Evolutionary conservation across 1,139 yeast genomes (phyloP).

Genomic region (Hansenula lynferdii): DNA sequence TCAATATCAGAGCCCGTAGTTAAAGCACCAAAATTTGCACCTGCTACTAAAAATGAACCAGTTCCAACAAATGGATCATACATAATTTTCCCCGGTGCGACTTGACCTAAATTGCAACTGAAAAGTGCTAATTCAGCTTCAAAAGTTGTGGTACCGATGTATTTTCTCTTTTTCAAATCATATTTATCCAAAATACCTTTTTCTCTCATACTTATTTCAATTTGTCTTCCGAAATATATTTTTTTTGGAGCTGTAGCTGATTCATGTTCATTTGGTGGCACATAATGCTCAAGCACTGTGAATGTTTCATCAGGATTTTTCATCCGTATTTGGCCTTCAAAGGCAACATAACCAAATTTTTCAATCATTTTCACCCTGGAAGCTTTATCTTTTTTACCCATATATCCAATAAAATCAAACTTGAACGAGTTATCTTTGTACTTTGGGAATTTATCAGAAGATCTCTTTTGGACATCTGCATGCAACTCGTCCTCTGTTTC

Average conservation of each 20-base stretch:
- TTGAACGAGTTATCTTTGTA: conserved; percentile 56
- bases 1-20: conserved; percentile 92
- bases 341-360: conserved; percentile 60
- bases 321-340: conserved; percentile 76
- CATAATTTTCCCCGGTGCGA: conserved; percentile 55
- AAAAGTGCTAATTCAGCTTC: conserved; percentile 85
- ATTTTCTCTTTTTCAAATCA: conserved; percentile 77
- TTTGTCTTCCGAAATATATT: conserved; percentile 73
- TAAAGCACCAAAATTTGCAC: conserved; percentile 78
- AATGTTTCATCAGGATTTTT: conserved; percentile 72
- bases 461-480: conserved; percentile 37
- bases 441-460: conserved; percentile 13
- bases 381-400: conserved; percentile 54
- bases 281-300: conserved; percentile 72
- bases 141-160: conserved; percentile 94
- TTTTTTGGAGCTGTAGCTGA: conserved; percentile 50
- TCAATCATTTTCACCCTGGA: conserved; percentile 66
- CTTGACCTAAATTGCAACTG: conserved; percentile 83
- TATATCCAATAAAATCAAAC: conserved; percentile 75
- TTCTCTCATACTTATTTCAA: conserved; percentile 61
- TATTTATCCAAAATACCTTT: conserved; percentile 63
- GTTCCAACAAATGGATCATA: conserved; percentile 98
- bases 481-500: conserved; percentile 52
- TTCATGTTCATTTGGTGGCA: conserved; percentile 38
- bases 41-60: conserved; percentile 89